Conservation (phyloP, 225 moss, liverwort and hornwort genomes). For the Anthoceros angustus region DNA sequence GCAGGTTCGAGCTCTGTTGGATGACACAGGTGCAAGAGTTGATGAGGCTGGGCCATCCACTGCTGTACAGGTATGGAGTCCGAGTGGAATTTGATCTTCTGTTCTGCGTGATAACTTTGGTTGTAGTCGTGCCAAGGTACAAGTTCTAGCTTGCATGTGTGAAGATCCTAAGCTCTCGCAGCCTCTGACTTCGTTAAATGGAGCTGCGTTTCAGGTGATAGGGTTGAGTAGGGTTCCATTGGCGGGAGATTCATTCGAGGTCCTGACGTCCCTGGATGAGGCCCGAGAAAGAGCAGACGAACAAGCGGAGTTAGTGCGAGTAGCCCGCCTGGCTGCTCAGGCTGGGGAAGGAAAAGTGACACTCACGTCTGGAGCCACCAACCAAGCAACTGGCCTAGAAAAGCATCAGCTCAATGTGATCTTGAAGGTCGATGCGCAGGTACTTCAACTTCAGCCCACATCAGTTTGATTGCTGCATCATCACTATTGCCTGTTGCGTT, state of each 20-base stretch:
- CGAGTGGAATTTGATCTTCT: no score
- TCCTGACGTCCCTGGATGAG: conserved; percentile 48
- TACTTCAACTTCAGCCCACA: conserved; percentile 10
- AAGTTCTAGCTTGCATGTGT: neutral
- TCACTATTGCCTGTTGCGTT: no score
- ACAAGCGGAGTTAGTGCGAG: conserved; percentile 46
- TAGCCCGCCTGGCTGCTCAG: conserved; percentile 52
- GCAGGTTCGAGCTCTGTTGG: conserved; percentile 83
- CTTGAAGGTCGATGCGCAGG: conserved; percentile 95
- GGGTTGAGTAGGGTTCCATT: conserved; percentile 70
- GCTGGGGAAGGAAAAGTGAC: conserved; percentile 98
- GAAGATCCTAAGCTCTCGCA: neutral
- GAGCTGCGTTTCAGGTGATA: conserved; percentile 38
- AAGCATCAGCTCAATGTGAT: conserved; percentile 76
- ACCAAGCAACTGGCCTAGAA: conserved; percentile 50
- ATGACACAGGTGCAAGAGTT: conserved; percentile 65
- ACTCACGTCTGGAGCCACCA: conserved; percentile 56
- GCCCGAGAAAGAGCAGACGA: conserved; percentile 56
- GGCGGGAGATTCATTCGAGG: conserved; percentile 85
- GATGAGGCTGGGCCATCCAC: conserved; percentile 80
- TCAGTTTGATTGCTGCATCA: neutral
- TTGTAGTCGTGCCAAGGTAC: no score
- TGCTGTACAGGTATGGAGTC: conserved; percentile 58
- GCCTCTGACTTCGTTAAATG: neutral
- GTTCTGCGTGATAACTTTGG: no score